Base-by-base conservation (phyloP, 345 rosid species). In the Fremontodendron californicum region DNA sequence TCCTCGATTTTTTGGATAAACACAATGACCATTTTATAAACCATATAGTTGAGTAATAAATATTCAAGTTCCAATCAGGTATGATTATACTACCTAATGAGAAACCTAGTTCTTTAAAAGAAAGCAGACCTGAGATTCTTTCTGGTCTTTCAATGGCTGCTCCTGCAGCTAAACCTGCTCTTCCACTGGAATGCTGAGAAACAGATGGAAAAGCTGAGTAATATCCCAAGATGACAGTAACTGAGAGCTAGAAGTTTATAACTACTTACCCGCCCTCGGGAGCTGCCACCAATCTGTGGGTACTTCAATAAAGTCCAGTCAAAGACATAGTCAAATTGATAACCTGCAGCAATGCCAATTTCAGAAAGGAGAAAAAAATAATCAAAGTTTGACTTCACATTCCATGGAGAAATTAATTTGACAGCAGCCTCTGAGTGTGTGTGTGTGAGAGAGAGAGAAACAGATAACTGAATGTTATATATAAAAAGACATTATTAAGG, bases 281-380 rank as follows among this genome's bases (percentile, higher is more conserved):
- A 82, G 79, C 91, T 82, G 72, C 91, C 75, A 78, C 89, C 76
- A 70, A 89, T 82, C 75, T 92, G 97, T 76, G 97, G 95, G 79
- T 92, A 88, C 83, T 92, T 91, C 81, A 92, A 81, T 25, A 92
- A 87, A 79, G 97, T 92, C 97, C 97, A 90, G 81, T 92, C 95
- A 74, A 92, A 92, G 54, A 92, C 90, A 86, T 89, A 89, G 75
- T 92, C 97, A 84, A 89, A 91, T 76, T 92, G 95, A 84, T 88
- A 91, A 78, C 97, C 94, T 92, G 87, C 78, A 84, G 45, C 25
- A 74, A 77, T 33, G 37, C 37, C 21, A 45, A 67, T 62, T 39
- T 68, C 15, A 60, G 75, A 58, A 11, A 21, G 25, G 51, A 2
- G 6, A 16, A 58, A 63, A 63, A 54, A 3, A 18, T 15, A 55